Base-by-base conservation (phyloP, 305 asterid species). In the Plantago lanceolata region DNA sequence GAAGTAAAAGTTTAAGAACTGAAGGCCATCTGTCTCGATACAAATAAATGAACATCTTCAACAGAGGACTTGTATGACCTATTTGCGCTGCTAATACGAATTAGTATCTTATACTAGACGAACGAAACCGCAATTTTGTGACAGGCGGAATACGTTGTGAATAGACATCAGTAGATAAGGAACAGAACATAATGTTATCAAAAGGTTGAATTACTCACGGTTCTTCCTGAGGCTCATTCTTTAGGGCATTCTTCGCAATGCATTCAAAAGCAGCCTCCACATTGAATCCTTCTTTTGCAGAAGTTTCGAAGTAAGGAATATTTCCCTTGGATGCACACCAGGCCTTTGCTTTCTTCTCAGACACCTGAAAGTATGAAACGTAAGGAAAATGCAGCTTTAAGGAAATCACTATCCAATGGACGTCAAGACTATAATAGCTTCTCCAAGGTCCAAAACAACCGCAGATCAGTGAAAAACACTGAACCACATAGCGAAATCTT, bases 171-270 rank as follows among this genome's bases (percentile, higher is more conserved):
- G 47, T 13, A 24, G 35, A 54, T 21, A 49, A 12, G 37, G 11
- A 54, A 26, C 59, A 54, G 4, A 54, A 20, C 40, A 14, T 20
- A 15, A 19, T 58, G 31, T 40, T 37, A 53, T n/a, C n/a, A 48
- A 16, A 33, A 16, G 20, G 48, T 48, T n/a, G 50, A 45, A 35
- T 18, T 57, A 79, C 94, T 81, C 68, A 85, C 94, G 81, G 64
- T 74, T 85, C 94, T 79, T 85, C 93, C 59, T 83, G 84, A 9
- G 89, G 87, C 70, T 85, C 94, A 78, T 81, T 81, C 75, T 81
- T 82, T 29, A 85, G 79, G 64, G 89, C 89, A 75, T 85, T 81
- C 71, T 76, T 83, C 18, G 94, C 94, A 65, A 85, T 85, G 77
- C 89, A 81, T 63, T 85, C 82, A 59, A 85, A 85, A 69, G 85